Percentiles rank a stretch among this genome's conserved stretches.
Evolutionary conservation across 148 eudicot species (phyloP).

Genomic region (Pharnaceum exiguum): DNA sequence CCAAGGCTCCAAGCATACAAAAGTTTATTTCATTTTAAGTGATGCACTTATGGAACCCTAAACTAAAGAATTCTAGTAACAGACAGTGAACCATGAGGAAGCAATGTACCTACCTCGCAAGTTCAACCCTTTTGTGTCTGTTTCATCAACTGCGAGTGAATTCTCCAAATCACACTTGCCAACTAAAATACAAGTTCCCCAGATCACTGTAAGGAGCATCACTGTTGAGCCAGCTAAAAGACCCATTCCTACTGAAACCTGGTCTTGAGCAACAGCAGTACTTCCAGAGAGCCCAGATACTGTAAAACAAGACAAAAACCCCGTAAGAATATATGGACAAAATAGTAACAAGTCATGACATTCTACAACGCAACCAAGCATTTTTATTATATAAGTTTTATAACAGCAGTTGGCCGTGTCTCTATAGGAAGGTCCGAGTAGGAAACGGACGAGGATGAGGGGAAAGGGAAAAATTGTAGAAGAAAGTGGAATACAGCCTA

Average conservation of each 20-base stretch:
- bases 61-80: background rate
- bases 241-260: conserved; percentile 97
- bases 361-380: too few relatives aligned
- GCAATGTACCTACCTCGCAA: conserved; percentile 39
- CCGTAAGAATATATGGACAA: background rate
- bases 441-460: too few relatives aligned
- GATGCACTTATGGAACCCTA: background rate
- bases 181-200: conserved; percentile 79
- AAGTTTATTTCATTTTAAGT: background rate
- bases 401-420: too few relatives aligned
- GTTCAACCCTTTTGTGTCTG: conserved; percentile 57
- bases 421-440: too few relatives aligned
- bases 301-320: conserved; percentile 17
- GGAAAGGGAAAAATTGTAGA: too few relatives aligned
- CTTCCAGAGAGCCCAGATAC: conserved; percentile 92
- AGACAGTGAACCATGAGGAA: background rate
- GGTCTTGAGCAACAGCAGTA: conserved; percentile 62
- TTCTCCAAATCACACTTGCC: conserved; percentile 78
- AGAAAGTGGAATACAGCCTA: too few relatives aligned
- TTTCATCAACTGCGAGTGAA: conserved; percentile 42
- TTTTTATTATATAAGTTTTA: too few relatives aligned
- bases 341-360: background rate
- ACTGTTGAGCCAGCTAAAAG: conserved; percentile 95
- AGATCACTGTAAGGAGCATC: conserved; percentile 78
- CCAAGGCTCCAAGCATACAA: too few relatives aligned